These are phyloP conservation scores for Phytopythium mirpurense DNA, from an alignment of 352 stramenopile genomes.

Conservation along the genomic window DNA sequence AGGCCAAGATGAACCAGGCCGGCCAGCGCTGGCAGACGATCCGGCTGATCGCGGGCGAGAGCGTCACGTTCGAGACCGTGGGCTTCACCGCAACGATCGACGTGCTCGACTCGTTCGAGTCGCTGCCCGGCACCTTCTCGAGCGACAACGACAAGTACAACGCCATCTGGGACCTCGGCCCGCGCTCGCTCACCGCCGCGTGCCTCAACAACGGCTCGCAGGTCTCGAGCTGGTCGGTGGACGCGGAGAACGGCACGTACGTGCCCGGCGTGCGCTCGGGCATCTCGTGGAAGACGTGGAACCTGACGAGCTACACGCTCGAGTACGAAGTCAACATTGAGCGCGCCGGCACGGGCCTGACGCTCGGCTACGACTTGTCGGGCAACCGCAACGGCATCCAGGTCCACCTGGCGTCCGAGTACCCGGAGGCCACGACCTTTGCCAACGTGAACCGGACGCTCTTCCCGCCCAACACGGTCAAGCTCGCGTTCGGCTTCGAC, in stretches of 20 bases:
- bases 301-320: conserved; percentile 25
- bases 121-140: conserved; percentile 19
- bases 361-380: conserved; percentile 21
- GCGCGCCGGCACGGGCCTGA: conserved; percentile 15
- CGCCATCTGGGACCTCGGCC: conserved; percentile 24
- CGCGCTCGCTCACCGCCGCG: conserved; percentile 19
- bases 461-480: conserved; percentile 23
- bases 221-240: conserved; percentile 18
- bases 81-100: conserved; percentile 20
- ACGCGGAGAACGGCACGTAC: conserved; percentile 25
- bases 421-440: conserved; percentile 20
- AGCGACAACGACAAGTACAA: conserved; percentile 29
- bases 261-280: conserved; percentile 19
- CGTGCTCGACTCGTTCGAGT: conserved; percentile 18
- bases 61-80: conserved; percentile 21
- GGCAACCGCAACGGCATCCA: conserved; percentile 25
- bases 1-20: conserved; percentile 19
- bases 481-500: conserved; percentile 21
- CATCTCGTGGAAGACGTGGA: conserved; percentile 24
- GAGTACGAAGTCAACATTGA: conserved; percentile 26
- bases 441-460: conserved; percentile 24
- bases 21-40: conserved; percentile 24
- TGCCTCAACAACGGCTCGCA: conserved; percentile 21
- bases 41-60: conserved; percentile 17
- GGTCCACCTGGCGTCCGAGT: conserved; percentile 28